A percentile compares a stretch with the other conserved stretches of the same genome.
Conservation (phyloP, 108 stramenopile genomes). For the Cyclostephanos tholiformis region DNA sequence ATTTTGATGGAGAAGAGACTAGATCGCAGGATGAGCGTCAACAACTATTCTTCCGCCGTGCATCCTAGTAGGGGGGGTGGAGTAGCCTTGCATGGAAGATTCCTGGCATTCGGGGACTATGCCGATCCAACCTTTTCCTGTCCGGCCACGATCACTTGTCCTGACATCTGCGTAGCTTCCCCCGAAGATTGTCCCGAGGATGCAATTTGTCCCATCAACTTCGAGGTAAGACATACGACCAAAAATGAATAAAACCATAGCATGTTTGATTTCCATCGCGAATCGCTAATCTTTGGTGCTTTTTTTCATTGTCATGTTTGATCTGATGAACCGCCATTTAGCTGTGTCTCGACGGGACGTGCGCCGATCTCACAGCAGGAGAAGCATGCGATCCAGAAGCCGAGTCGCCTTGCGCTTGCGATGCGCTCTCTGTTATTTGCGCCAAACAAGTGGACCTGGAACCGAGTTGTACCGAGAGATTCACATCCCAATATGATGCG, state of each 20-base stretch:
- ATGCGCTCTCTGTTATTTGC: slow-evolving; percentile 18
- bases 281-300: not conserved
- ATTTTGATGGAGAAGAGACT: no score
- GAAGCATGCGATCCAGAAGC: slow-evolving; percentile 39
- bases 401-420: slow-evolving; percentile 34
- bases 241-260: not conserved
- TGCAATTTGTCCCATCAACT: slow-evolving; percentile 10
- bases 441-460: slow-evolving; percentile 34
- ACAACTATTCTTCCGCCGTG: no score
- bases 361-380: no score
- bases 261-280: not conserved
- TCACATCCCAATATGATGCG: slow-evolving; percentile 26
- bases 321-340: not conserved
- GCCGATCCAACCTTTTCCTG: slow-evolving; percentile 16
- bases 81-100: not conserved
- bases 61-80: no score
- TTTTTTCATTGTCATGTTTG: not conserved
- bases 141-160: slow-evolving; percentile 18
- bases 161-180: not conserved
- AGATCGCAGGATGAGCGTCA: no score
- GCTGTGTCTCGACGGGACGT: slow-evolving; percentile 62
- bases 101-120: slow-evolving; percentile 10
- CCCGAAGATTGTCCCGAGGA: slow-evolving; percentile 13
- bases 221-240: not conserved
- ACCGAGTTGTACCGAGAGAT: slow-evolving; percentile 18